Conservation (phyloP, 2,329 filamentous ascomycete species). For the Trichoderma afroharzianum region DNA sequence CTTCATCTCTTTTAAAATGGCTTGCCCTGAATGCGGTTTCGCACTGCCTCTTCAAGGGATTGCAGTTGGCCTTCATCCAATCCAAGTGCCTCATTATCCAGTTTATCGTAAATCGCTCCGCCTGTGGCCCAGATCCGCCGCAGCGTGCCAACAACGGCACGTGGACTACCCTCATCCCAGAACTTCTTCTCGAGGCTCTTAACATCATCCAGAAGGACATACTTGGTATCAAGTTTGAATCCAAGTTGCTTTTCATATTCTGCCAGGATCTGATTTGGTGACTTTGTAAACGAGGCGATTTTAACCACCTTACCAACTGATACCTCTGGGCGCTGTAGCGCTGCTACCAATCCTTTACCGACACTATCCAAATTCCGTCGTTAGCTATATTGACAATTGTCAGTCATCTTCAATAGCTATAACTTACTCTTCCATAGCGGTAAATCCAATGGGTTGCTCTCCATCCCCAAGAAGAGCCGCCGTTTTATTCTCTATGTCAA, state of each 20-base stretch:
- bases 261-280: constrained; percentile 57
- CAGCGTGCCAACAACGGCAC: constrained; percentile 56
- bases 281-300: constrained; percentile 69
- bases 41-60: constrained; percentile 25
- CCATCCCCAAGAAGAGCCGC: constrained; percentile 62
- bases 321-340: constrained; percentile 53
- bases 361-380: constrained; percentile 43
- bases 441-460: constrained; percentile 60
- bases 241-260: constrained; percentile 67
- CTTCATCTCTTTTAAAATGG: neutral
- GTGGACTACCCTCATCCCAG: constrained; percentile 51
- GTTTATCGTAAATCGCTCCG: constrained; percentile 65
- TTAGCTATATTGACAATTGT: neutral
- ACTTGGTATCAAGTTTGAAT: constrained; percentile 39
- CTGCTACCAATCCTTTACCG: constrained; percentile 61
- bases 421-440: constrained; percentile 66
- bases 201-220: constrained; percentile 47
- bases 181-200: constrained; percentile 54
- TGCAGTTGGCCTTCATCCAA: constrained; percentile 47
- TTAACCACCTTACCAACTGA: constrained; percentile 56
- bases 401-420: neutral
- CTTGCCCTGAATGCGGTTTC: neutral
- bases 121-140: constrained; percentile 70
- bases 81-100: constrained; percentile 61
- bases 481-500: constrained; percentile 52